A percentile compares a stretch with the other conserved stretches of the same genome.
phyloP scores from a whole-genome alignment of 2,329 filamentous ascomycete genomes.

The Ophiostoma sp. region DNA sequence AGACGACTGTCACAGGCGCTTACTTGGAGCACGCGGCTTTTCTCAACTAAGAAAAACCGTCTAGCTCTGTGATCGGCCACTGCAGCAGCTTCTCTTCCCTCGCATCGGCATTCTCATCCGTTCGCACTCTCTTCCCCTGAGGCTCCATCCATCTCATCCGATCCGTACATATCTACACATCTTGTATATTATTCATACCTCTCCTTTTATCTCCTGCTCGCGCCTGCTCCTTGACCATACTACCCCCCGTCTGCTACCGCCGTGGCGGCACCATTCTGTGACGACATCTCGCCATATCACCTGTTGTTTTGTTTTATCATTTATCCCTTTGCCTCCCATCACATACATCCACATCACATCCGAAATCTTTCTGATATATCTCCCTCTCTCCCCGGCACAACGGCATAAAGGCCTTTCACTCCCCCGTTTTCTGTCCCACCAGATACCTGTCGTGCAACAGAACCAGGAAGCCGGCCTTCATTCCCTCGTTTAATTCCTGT shows the following conservation, averaged over 20 bases:
- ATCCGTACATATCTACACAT: background rate
- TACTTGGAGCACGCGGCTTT: background rate
- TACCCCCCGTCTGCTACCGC: background rate
- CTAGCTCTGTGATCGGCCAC: background rate
- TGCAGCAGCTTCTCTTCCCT: background rate
- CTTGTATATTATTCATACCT: background rate
- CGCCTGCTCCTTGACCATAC: background rate
- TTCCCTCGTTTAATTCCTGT: background rate
- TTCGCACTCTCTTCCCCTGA: background rate
- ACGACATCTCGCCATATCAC: background rate
- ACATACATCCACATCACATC: background rate
- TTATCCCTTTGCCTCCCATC: background rate
- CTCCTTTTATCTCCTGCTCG: background rate
- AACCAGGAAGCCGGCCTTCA: background rate
- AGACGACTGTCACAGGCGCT: background rate
- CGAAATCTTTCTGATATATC: background rate
- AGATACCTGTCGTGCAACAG: background rate
- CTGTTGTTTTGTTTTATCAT: background rate
- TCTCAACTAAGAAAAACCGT: background rate
- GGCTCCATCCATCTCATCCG: constrained; percentile 1
- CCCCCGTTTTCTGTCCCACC: background rate
- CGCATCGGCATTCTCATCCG: background rate
- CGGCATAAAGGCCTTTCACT: background rate
- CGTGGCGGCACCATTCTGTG: background rate
- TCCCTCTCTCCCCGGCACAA: background rate